Conservation (phyloP, 129 eudicot genomes). For the Flaveria linearis region DNA sequence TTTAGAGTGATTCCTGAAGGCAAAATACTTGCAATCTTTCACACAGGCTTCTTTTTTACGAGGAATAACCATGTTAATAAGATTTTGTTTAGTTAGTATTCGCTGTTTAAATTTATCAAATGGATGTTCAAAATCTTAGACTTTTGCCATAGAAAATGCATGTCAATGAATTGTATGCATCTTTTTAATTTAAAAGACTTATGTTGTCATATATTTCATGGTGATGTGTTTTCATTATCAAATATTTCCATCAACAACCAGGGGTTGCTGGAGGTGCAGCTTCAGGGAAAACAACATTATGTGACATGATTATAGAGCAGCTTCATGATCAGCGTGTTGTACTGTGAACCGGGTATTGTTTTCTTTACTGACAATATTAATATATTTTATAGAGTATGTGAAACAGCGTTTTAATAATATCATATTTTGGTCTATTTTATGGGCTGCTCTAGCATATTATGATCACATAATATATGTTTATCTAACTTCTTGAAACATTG, state of each 20-base stretch:
- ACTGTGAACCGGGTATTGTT: constrained; percentile 77
- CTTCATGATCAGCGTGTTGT: constrained; percentile 99
- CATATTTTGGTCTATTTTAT: too few species aligned
- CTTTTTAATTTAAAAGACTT: too few species aligned
- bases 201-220: neutral
- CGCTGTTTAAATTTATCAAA: too few species aligned
- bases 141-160: too few species aligned
- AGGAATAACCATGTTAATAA: too few species aligned
- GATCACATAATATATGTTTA: too few species aligned
- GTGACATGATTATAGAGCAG: constrained; percentile 98
- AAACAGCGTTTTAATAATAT: neutral
- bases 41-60: neutral
- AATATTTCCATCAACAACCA: constrained; percentile 33
- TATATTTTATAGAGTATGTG: neutral
- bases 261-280: constrained; percentile 99
- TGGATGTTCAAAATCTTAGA: too few species aligned
- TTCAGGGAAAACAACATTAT: constrained; percentile 94
- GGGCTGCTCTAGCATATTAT: too few species aligned
- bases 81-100: too few species aligned
- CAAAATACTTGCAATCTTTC: neutral
- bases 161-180: too few species aligned
- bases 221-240: constrained; percentile 1
- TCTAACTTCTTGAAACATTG: too few species aligned
- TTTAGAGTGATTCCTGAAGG: neutral
- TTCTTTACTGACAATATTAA: neutral